These are phyloP conservation scores for Agrostemma githago DNA, from an alignment of 148 eudicot species.

Conservation along the genomic window DNA sequence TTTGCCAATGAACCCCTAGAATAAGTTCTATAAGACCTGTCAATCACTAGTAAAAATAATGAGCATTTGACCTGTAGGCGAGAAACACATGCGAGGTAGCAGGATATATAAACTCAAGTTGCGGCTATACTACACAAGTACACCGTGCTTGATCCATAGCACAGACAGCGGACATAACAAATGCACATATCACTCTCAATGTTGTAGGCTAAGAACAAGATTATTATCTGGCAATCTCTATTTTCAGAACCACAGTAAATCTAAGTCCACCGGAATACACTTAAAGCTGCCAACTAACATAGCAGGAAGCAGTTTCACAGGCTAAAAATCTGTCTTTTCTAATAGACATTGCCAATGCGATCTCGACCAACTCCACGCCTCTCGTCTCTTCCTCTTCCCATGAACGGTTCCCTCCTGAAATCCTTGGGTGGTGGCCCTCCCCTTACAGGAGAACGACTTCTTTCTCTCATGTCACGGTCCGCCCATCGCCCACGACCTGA, in stretches of 20 bases:
- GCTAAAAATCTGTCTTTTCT: neutral
- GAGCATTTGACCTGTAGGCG: neutral
- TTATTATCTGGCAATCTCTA: conserved; percentile 5
- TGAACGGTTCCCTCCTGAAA: conserved; percentile 47
- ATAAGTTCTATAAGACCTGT: neutral
- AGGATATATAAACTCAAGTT: neutral
- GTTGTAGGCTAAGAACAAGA: neutral
- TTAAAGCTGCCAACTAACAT: conserved; percentile 2
- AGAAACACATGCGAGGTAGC: neutral
- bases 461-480: conserved; percentile 56
- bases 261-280: neutral
- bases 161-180: neutral
- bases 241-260: conserved; percentile 3
- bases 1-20: neutral
- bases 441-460: conserved; percentile 71
- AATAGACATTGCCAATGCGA: conserved; percentile 42
- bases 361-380: conserved; percentile 57
- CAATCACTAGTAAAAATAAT: neutral
- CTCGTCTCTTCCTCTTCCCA: conserved; percentile 68
- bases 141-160: conserved; percentile 1
- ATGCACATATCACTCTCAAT: neutral
- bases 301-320: neutral
- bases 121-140: neutral
- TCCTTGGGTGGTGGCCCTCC: conserved; percentile 57
- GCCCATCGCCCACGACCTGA: conserved; percentile 54